These are phyloP conservation scores for Castanea crenata DNA, from an alignment of 306 rosid species.

Conservation along the genomic window DNA sequence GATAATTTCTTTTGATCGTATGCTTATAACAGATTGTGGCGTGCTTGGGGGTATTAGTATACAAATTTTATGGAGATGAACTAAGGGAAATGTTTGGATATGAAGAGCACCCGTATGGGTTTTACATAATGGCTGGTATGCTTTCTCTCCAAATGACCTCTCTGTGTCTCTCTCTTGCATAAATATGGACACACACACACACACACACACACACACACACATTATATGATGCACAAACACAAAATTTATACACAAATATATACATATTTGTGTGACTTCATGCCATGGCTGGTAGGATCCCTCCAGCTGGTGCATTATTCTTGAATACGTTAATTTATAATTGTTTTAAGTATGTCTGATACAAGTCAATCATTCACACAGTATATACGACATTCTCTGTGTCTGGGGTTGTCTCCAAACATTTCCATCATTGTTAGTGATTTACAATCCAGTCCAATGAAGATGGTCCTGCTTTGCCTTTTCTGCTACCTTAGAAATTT, in stretches of 20 bases:
- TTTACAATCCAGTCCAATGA: neutral
- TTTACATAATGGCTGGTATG: slow-evolving; percentile 94
- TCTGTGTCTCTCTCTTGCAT: neutral
- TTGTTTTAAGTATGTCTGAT: neutral
- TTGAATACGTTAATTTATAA: neutral
- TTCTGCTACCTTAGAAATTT: neutral
- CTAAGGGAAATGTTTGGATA: slow-evolving; percentile 97
- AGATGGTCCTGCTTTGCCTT: neutral
- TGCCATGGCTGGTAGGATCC: neutral
- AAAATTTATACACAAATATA: neutral
- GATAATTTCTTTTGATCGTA: slow-evolving; percentile 21
- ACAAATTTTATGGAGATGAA: slow-evolving; percentile 95
- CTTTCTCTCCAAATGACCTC: slow-evolving; percentile 4
- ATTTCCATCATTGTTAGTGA: neutral
- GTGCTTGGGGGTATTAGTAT: slow-evolving; percentile 88
- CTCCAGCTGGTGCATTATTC: neutral
- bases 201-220: neutral
- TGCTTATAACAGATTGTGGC: slow-evolving; percentile 78
- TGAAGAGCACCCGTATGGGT: slow-evolving; percentile 97
- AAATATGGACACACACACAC: neutral
- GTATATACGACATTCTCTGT: neutral
- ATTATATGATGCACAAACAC: neutral
- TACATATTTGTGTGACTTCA: neutral
- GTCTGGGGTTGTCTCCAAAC: neutral
- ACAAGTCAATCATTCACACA: neutral